Evolutionary conservation across 2,329 filamentous ascomycete genomes (phyloP).

Genomic region (Thielaviopsis ethacetica): DNA sequence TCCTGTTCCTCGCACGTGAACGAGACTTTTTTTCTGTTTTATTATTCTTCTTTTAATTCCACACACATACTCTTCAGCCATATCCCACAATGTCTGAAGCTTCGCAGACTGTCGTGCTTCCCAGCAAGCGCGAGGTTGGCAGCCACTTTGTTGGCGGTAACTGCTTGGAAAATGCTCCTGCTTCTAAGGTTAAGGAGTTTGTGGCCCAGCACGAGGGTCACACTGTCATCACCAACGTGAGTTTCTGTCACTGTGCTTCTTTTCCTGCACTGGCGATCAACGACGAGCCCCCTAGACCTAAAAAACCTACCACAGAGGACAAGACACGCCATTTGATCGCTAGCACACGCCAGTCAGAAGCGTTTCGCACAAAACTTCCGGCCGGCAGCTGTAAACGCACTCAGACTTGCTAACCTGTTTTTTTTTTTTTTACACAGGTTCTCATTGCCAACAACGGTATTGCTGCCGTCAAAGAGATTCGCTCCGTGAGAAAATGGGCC

Average conservation of each 20-base stretch:
- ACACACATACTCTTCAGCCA: conserved; percentile 3
- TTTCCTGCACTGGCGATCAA: not conserved
- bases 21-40: conserved; percentile 1
- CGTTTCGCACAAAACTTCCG: not conserved
- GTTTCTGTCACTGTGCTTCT: conserved; percentile 19
- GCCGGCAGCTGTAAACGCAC: conserved; percentile 4
- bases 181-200: conserved; percentile 91
- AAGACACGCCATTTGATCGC: not conserved
- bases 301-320: not conserved
- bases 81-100: conserved; percentile 31
- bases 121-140: conserved; percentile 49
- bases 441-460: conserved; percentile 99
- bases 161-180: conserved; percentile 61
- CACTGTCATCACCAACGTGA: conserved; percentile 94
- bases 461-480: conserved; percentile 96
- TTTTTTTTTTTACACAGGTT: conserved; percentile 39
- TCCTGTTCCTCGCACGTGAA: conserved; percentile 6
- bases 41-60: conserved; percentile 5
- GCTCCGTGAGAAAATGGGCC: conserved; percentile 98
- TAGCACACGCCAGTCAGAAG: not conserved
- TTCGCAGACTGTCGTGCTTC: conserved; percentile 31
- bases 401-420: not conserved
- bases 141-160: conserved; percentile 97
- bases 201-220: conserved; percentile 79
- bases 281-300: not conserved